Evolutionary conservation across 1,139 yeast genomes (phyloP).

Genomic region (Kluyveromyces sp.): DNA sequence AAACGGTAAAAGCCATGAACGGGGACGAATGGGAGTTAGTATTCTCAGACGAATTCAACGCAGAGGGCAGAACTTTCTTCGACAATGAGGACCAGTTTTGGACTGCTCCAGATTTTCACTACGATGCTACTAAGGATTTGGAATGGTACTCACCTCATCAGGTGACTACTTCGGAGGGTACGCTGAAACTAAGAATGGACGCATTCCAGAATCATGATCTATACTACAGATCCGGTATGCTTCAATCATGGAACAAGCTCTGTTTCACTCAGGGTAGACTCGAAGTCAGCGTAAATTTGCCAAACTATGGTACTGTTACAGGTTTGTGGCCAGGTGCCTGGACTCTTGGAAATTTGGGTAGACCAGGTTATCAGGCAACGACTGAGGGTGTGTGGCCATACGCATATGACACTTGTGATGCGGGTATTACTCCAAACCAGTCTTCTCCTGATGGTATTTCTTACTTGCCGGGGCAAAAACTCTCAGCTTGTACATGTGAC

Average conservation of each 20-base stretch:
- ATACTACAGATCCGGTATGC: constrained; percentile 76
- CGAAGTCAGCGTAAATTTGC: constrained; percentile 64
- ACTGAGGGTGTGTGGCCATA: constrained; percentile 91
- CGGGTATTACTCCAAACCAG: constrained; percentile 86
- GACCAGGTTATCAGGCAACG: constrained; percentile 74
- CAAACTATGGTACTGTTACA: constrained; percentile 59
- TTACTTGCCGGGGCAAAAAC: constrained; percentile 68
- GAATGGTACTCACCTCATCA: constrained; percentile 93
- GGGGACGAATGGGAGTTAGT: constrained; percentile 67
- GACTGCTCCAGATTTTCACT: constrained; percentile 67
- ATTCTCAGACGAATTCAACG: constrained; percentile 78
- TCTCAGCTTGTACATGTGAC: constrained; percentile 62
- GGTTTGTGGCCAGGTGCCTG: constrained; percentile 92
- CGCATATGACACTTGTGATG: constrained; percentile 74
- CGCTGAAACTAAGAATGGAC: constrained; percentile 60
- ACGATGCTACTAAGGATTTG: constrained; percentile 72
- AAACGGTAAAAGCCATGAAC: constrained; percentile 39
- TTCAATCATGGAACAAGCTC: constrained; percentile 76
- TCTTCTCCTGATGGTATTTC: constrained; percentile 76
- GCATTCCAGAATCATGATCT: constrained; percentile 65
- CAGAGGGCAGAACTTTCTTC: constrained; percentile 76
- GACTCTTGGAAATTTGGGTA: constrained; percentile 80
- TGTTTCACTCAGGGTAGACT: constrained; percentile 73
- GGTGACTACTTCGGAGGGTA: constrained; percentile 58
- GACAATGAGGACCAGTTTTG: constrained; percentile 82